Conservation (phyloP, 345 rosid species). For the Ceriops decandra region DNA sequence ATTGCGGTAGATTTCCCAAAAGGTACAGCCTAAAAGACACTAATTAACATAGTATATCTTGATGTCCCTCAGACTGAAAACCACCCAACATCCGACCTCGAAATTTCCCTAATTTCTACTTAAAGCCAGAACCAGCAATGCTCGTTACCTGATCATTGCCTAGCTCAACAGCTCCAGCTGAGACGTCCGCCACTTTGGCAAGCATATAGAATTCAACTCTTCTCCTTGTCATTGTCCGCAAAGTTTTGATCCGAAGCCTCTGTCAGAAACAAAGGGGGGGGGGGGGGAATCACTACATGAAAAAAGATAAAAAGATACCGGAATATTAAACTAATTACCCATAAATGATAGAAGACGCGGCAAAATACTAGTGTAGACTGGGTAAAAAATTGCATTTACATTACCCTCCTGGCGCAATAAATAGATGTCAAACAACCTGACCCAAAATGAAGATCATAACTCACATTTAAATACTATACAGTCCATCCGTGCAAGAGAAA, state of each 20-base stretch:
- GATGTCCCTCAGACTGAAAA: neutral
- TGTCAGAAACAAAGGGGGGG: slow-evolving; percentile 22
- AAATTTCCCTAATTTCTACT: neutral
- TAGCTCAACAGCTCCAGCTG: slow-evolving; percentile 18
- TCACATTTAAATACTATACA: too few relatives aligned
- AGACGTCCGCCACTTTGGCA: slow-evolving; percentile 32
- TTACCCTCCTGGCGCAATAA: too few relatives aligned
- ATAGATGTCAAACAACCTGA: too few relatives aligned
- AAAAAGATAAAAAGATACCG: neutral
- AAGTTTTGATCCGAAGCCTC: slow-evolving; percentile 82
- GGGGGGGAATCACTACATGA: neutral
- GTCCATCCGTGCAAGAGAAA: too few relatives aligned
- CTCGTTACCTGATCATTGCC: slow-evolving; percentile 28
- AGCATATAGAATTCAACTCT: slow-evolving; percentile 13
- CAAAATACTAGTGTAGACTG: neutral
- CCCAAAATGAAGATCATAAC: too few relatives aligned
- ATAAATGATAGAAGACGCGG: neutral
- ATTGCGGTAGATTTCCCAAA: neutral
- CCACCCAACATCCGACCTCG: too few relatives aligned
- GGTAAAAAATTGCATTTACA: too few relatives aligned
- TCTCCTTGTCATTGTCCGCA: slow-evolving; percentile 35
- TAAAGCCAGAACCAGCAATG: neutral
- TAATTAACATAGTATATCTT: neutral
- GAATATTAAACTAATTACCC: neutral
- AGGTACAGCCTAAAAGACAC: slow-evolving; percentile 30